A percentile compares a stretch with the other conserved stretches of the same genome.
phyloP scores from a whole-genome alignment of 306 rosid genomes.

The Bauhinia variegata region DNA sequence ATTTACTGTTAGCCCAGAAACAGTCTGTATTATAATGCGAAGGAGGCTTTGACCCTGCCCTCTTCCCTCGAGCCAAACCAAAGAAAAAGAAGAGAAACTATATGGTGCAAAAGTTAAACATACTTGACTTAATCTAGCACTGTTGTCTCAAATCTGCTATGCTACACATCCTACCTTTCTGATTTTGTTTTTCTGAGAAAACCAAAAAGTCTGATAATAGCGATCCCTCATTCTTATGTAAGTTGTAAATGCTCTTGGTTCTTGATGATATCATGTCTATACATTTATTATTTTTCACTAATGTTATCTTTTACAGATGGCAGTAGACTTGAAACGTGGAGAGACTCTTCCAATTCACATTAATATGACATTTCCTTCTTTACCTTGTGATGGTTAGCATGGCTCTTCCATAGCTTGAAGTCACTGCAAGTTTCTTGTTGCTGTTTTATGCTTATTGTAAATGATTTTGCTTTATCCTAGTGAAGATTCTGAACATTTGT shows the following conservation, averaged over 20 bases:
- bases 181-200: background rate
- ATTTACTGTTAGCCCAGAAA: background rate
- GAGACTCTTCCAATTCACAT: slow-evolving; percentile 97
- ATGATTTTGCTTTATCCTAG: slow-evolving; percentile 4
- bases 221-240: background rate
- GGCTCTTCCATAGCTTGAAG: slow-evolving; percentile 24
- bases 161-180: background rate
- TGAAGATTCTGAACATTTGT: slow-evolving; percentile 21
- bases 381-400: slow-evolving; percentile 92
- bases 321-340: slow-evolving; percentile 93
- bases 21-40: background rate
- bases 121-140: slow-evolving; percentile 1
- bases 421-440: slow-evolving; percentile 15
- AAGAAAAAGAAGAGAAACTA: too few relatives aligned
- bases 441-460: background rate
- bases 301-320: slow-evolving; percentile 64
- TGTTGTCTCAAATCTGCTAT: background rate
- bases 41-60: background rate
- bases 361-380: slow-evolving; percentile 88
- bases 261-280: background rate
- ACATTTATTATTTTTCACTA: slow-evolving; percentile 12
- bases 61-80: too few relatives aligned
- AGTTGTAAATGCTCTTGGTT: background rate
- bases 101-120: background rate
- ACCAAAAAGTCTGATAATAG: background rate